Evolutionary conservation across 2,329 filamentous ascomycete species (phyloP), one percentile per base, ranked within the genome.

Genomic region (Penicillium sp.): DNA sequence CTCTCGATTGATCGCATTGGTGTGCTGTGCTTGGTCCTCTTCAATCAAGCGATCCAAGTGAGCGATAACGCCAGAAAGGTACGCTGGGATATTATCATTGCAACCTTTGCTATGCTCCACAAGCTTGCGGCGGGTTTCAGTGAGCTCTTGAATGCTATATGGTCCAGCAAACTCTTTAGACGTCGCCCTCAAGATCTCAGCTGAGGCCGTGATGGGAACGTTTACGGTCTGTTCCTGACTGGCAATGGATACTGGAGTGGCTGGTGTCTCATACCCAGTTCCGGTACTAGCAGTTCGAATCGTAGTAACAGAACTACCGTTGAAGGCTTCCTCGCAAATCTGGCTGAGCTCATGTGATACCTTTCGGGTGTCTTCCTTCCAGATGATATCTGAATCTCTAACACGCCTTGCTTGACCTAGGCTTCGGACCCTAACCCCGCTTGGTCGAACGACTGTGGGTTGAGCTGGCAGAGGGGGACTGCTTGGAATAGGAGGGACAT

Each of bases 281-380:
- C 64, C 71, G 23, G 70, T 69, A 52, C 70, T 75, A 8, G 76
- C 75, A 1, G 79, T 81, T 3, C 75, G 75, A 23, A 67, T 71
- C 47, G 79, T 84, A 2, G 83, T 79, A 19, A 82, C 72, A 0
- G 81, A 87, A 51, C 77, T 81, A 63, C 88, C 86, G 67, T 91
- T 92, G 77, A 97, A 97, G 1, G 92, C 92, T 66, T 94, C 90
- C 67, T 97, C 92, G 67, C 92, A 95, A 54, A 94, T 90, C 72
- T 91, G 91, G 46, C 91, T 91, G 57, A 97, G 87, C 65, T 91
- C 91, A 64, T 84, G 85, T 63, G 91, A 96, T 53, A 95, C 88
- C 64, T 93, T 88, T 6, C 91, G 83, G 50, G 94, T 83, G 69
- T 96, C 92, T 54, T 92, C 91, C 63, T 85, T 87, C 73, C 86